Conservation (phyloP, 805 yeast species). For the Starmera amethionina region DNA sequence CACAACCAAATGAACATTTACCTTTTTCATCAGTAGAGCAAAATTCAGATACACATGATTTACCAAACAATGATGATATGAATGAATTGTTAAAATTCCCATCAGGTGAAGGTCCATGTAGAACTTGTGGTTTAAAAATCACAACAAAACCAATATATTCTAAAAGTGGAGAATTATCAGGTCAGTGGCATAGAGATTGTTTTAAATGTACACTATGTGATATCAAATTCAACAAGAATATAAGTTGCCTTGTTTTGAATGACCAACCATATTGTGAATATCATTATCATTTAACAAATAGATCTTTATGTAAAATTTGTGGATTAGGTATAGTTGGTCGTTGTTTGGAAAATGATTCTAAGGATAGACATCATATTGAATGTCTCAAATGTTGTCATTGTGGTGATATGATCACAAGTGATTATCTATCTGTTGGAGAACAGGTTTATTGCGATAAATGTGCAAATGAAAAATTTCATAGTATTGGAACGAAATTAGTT, state of each 20-base stretch:
- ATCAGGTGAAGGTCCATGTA: conserved; percentile 75
- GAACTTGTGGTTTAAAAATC: conserved; percentile 55
- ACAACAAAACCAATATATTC: conserved; percentile 65
- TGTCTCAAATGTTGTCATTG: conserved; percentile 71
- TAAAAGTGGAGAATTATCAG: conserved; percentile 71
- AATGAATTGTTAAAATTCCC: conserved; percentile 18
- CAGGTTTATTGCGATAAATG: conserved; percentile 40
- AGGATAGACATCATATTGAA: conserved; percentile 62
- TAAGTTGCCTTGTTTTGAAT: conserved; percentile 63
- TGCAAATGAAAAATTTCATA: conserved; percentile 5
- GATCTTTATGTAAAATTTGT: conserved; percentile 67
- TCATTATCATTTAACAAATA: conserved; percentile 69
- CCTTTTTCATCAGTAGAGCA: neutral
- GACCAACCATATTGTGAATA: conserved; percentile 76
- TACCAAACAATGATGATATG: no score
- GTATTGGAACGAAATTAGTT: neutral
- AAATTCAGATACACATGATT: neutral
- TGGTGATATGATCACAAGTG: conserved; percentile 34
- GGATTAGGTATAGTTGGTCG: conserved; percentile 77
- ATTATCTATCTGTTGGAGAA: conserved; percentile 44
- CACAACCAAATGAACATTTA: neutral
- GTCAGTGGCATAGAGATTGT: conserved; percentile 91
- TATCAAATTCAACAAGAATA: conserved; percentile 44
- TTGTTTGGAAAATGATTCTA: conserved; percentile 70
- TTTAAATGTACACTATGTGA: conserved; percentile 66